phyloP scores from a whole-genome alignment of 1,284 basidiomycete genomes.

The Tylopilus sp. region DNA sequence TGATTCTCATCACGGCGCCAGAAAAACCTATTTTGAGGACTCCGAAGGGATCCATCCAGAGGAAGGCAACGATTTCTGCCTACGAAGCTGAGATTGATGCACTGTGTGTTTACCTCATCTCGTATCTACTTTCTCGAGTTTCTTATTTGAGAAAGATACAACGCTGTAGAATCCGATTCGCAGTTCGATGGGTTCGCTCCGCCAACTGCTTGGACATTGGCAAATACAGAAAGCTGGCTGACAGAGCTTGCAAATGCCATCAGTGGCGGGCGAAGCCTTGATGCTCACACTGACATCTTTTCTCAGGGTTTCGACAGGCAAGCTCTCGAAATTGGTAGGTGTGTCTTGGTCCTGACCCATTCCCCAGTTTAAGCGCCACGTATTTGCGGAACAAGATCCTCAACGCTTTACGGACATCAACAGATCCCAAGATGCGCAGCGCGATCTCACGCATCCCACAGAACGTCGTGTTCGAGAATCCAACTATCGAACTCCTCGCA shows the following conservation, averaged over 20 bases:
- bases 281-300: constrained; percentile 7
- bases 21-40: constrained; percentile 29
- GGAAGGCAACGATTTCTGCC: constrained; percentile 25
- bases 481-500: constrained; percentile 8
- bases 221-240: constrained; percentile 4
- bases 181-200: not conserved
- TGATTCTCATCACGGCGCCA: constrained; percentile 26
- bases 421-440: not conserved
- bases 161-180: not conserved
- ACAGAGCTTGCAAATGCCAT: not conserved
- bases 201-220: constrained; percentile 4
- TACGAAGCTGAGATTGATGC: constrained; percentile 31
- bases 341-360: not conserved
- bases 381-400: constrained; percentile 3
- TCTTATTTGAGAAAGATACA: constrained; percentile 3
- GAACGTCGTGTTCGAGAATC: constrained; percentile 11
- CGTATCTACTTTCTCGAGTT: not conserved
- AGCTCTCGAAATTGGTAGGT: not conserved
- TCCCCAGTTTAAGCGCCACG: constrained; percentile 7
- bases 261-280: not conserved
- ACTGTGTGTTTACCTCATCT: constrained; percentile 9
- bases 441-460: not conserved
- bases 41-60: constrained; percentile 29
- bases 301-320: constrained; percentile 17
- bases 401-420: constrained; percentile 2